Conservation (phyloP, 768 basidiomycete species). For the Suillus ampliporus region DNA sequence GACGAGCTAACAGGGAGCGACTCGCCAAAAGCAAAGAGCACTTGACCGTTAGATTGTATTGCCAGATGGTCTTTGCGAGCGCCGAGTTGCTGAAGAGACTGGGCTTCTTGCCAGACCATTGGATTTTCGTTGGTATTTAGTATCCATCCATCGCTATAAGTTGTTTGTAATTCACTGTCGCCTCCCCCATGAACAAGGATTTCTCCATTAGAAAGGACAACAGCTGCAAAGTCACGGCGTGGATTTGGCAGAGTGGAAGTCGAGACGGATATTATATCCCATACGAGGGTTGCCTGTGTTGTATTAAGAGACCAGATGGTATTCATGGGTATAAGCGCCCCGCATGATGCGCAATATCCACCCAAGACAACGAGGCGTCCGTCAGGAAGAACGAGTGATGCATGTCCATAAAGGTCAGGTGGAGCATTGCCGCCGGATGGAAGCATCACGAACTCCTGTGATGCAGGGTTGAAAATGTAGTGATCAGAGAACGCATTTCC, state of each 20-base stretch:
- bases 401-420: constrained; percentile 74
- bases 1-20: constrained; percentile 12
- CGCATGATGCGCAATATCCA: constrained; percentile 60
- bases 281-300: constrained; percentile 47
- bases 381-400: constrained; percentile 69
- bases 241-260: constrained; percentile 53
- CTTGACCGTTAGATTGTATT: constrained; percentile 58
- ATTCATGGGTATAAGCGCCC: constrained; percentile 57
- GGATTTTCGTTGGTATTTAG: constrained; percentile 61
- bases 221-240: constrained; percentile 69
- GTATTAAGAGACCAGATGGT: constrained; percentile 71
- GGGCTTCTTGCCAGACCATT: constrained; percentile 63
- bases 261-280: constrained; percentile 53
- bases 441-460: constrained; percentile 58
- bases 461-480: constrained; percentile 61
- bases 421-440: constrained; percentile 59
- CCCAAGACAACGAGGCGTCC: constrained; percentile 78
- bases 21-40: constrained; percentile 83
- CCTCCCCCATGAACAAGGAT: constrained; percentile 83
- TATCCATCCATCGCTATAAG: constrained; percentile 73
- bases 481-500: constrained; percentile 63
- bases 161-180: constrained; percentile 57
- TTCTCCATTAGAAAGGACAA: constrained; percentile 53
- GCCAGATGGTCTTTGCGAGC: constrained; percentile 78
- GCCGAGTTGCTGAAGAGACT: constrained; percentile 61